A percentile compares a stretch with the other conserved stretches of the same genome.
phyloP scores from a whole-genome alignment of 768 basidiomycete genomes.

The Pisolithus orientalis region DNA sequence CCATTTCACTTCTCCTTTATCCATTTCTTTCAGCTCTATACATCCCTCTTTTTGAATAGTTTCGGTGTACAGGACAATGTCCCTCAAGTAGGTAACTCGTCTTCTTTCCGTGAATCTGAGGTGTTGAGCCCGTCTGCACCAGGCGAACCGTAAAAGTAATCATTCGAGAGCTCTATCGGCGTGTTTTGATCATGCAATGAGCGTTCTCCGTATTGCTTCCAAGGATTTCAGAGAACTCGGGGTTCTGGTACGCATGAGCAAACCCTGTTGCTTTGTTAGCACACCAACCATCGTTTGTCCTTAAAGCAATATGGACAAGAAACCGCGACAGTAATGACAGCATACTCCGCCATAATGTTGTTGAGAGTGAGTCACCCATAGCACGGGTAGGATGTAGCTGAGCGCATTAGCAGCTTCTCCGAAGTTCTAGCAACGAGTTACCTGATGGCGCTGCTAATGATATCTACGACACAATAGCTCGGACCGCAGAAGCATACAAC shows the following conservation, averaged over 20 bases:
- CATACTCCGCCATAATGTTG: conserved; percentile 77
- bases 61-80: conserved; percentile 69
- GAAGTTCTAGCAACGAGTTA: conserved; percentile 58
- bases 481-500: conserved; percentile 74
- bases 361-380: conserved; percentile 47
- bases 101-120: neutral
- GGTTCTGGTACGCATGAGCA: conserved; percentile 51
- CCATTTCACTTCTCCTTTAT: conserved; percentile 73
- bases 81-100: conserved; percentile 39
- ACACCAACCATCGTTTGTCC: conserved; percentile 6
- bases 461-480: conserved; percentile 58
- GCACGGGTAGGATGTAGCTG: neutral
- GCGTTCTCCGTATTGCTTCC: conserved; percentile 63
- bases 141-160: conserved; percentile 54
- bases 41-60: conserved; percentile 77
- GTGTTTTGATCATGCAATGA: conserved; percentile 71
- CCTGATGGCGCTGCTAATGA: conserved; percentile 56
- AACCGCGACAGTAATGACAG: conserved; percentile 79
- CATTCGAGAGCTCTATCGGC: conserved; percentile 63
- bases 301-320: conserved; percentile 78
- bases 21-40: conserved; percentile 69
- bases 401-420: conserved; percentile 48
- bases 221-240: conserved; percentile 68
- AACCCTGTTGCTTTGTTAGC: conserved; percentile 27
- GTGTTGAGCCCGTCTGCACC: conserved; percentile 1